phyloP scores from a whole-genome alignment of 805 yeast species.

The Blastobotrys parvus region DNA sequence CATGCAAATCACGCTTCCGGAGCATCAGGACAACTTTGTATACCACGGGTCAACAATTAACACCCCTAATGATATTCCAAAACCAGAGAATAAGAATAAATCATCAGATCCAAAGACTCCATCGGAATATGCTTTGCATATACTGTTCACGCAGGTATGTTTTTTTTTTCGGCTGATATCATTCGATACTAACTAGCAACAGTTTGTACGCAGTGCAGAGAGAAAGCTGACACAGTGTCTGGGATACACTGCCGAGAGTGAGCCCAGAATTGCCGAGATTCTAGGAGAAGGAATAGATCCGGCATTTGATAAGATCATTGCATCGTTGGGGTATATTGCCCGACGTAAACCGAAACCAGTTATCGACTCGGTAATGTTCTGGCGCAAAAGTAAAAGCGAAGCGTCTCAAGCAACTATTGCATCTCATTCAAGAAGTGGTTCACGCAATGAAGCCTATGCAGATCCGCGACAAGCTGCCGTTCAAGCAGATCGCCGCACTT shows the following conservation, averaged over 20 bases:
- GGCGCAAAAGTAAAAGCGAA: conserved; percentile 93
- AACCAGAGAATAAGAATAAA: neutral
- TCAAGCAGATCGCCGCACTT: conserved; percentile 77
- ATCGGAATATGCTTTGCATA: conserved; percentile 85
- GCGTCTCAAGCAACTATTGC: conserved; percentile 57
- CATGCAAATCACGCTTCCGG: neutral
- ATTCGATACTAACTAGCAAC: neutral
- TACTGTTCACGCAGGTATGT: conserved; percentile 70
- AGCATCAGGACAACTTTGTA: neutral
- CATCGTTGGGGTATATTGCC: conserved; percentile 85
- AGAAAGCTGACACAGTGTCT: conserved; percentile 70
- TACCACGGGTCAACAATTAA: neutral
- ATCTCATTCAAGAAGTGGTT: conserved; percentile 24
- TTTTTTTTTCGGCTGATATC: neutral
- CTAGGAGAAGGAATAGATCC: conserved; percentile 83
- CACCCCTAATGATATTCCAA: neutral
- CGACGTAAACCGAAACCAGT: conserved; percentile 88
- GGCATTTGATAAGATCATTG: conserved; percentile 75
- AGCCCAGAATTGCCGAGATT: conserved; percentile 71
- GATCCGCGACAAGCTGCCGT: conserved; percentile 47
- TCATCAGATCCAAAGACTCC: conserved; percentile 20
- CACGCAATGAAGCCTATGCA: neutral
- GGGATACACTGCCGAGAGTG: conserved; percentile 49
- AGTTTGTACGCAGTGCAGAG: conserved; percentile 88
- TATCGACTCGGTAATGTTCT: conserved; percentile 94